Conservation (phyloP, 73 alveolate genomes). For the Tetrahymena malaccensis region DNA sequence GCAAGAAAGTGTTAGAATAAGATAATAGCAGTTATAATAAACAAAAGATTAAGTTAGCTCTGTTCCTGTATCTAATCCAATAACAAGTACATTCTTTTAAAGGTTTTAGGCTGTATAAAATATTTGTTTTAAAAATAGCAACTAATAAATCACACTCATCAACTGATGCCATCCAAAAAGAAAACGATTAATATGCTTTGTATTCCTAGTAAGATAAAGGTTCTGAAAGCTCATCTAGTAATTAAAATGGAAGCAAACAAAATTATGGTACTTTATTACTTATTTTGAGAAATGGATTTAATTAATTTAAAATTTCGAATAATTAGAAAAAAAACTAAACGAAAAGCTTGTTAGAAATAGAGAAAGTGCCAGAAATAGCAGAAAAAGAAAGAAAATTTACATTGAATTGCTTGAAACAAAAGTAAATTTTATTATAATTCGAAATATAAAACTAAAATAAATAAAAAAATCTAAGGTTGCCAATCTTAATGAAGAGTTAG, state of each 20-base stretch:
- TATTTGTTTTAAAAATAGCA: not conserved
- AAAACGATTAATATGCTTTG: not conserved
- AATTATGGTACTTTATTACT: not conserved
- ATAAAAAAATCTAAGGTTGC: not conserved
- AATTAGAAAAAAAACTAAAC: conserved; percentile 7
- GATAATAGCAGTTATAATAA: not conserved
- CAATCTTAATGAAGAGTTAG: conserved; percentile 30
- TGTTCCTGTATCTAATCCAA: not conserved
- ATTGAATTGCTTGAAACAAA: conserved; percentile 33
- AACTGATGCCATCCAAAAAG: not conserved
- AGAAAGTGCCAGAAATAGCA: conserved; percentile 43
- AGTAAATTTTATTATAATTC: not conserved
- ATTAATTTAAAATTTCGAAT: not conserved
- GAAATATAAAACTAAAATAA: not conserved
- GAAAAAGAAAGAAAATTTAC: conserved; percentile 43
- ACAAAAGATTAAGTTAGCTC: not conserved
- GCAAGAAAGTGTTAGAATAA: conserved; percentile 13
- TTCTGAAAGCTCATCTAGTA: not conserved
- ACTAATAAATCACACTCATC: not conserved
- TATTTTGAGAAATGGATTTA: not conserved
- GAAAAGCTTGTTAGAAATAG: conserved; percentile 30
- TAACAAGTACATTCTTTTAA: not conserved
- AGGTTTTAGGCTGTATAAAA: too few species aligned
- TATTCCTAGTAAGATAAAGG: not conserved
- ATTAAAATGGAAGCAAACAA: not conserved